Conservation (phyloP, 257 asterid genomes). For the Jacaranda mimosifolia region DNA sequence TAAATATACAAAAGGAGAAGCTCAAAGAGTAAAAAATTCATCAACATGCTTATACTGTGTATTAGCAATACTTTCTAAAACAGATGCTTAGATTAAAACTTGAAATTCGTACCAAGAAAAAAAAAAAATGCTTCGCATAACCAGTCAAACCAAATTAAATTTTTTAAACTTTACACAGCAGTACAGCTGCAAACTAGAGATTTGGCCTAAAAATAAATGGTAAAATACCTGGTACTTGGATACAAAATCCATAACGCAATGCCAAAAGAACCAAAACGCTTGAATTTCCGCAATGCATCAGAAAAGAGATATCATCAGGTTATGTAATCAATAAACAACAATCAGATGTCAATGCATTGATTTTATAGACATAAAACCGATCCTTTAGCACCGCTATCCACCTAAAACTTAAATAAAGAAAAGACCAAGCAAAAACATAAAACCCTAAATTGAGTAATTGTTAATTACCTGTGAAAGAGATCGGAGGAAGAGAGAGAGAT, state of each 20-base stretch:
- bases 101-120: background rate
- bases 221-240: slow-evolving; percentile 84
- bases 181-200: slow-evolving; percentile 19
- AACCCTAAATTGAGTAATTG: slow-evolving; percentile 29
- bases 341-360: slow-evolving; percentile 30
- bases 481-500: slow-evolving; percentile 8
- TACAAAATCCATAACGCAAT: slow-evolving; percentile 72
- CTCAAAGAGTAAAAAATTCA: slow-evolving; percentile 14
- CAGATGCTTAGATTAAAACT: background rate
- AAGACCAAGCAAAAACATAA: background rate
- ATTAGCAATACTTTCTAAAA: background rate
- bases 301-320: slow-evolving; percentile 14
- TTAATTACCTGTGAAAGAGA: slow-evolving; percentile 36
- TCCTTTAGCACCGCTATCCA: slow-evolving; percentile 18
- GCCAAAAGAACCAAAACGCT: slow-evolving; percentile 37
- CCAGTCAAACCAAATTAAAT: background rate
- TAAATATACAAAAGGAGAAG: slow-evolving; percentile 4
- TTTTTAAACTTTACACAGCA: background rate
- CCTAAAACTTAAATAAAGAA: background rate
- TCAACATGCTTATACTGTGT: background rate
- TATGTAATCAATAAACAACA: slow-evolving; percentile 30
- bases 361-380: slow-evolving; percentile 21
- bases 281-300: slow-evolving; percentile 53
- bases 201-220: background rate
- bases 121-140: background rate